Conservation (phyloP, 164 flowering plant species). For the Houttuynia cordata region DNA sequence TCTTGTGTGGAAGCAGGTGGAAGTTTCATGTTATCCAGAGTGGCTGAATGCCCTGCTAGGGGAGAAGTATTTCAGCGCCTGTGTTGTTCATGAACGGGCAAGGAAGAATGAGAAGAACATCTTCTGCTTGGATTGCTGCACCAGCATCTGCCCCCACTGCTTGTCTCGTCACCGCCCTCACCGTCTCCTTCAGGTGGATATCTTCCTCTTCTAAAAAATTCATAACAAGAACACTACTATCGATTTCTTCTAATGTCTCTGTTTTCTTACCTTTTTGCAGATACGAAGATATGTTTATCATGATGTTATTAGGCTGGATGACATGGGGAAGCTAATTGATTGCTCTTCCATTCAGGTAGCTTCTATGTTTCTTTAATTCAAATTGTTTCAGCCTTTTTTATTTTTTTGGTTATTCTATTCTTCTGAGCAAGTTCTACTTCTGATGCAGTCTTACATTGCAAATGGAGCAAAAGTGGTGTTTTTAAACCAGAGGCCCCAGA, state of each 20-base stretch:
- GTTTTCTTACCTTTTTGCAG: constrained; percentile 18
- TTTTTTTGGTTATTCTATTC: not conserved
- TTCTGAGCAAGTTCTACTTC: not conserved
- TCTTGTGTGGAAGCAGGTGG: constrained; percentile 13
- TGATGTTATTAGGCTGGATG: constrained; percentile 69
- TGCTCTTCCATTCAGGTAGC: constrained; percentile 65
- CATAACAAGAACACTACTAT: not conserved
- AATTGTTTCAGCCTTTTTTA: not conserved
- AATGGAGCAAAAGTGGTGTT: constrained; percentile 79
- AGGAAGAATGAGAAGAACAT: constrained; percentile 87
- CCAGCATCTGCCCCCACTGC: constrained; percentile 71
- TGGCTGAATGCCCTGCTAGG: constrained; percentile 58
- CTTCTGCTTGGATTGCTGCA: constrained; percentile 73
- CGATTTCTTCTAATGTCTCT: not conserved
- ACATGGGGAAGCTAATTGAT: constrained; percentile 60
- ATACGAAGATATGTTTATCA: constrained; percentile 82
- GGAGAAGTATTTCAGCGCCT: constrained; percentile 69
- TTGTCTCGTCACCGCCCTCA: constrained; percentile 55
- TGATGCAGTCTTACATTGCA: constrained; percentile 47
- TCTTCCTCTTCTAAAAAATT: not conserved
- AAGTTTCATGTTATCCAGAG: constrained; percentile 25
- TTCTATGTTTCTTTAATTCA: not conserved
- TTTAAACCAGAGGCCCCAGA: constrained; percentile 58
- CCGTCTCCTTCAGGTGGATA: constrained; percentile 55
- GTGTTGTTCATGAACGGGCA: constrained; percentile 50